A percentile compares a stretch with the other conserved stretches of the same genome.
Evolutionary conservation across 148 eudicot species (phyloP).

Genomic region (Oxyria digyna): DNA sequence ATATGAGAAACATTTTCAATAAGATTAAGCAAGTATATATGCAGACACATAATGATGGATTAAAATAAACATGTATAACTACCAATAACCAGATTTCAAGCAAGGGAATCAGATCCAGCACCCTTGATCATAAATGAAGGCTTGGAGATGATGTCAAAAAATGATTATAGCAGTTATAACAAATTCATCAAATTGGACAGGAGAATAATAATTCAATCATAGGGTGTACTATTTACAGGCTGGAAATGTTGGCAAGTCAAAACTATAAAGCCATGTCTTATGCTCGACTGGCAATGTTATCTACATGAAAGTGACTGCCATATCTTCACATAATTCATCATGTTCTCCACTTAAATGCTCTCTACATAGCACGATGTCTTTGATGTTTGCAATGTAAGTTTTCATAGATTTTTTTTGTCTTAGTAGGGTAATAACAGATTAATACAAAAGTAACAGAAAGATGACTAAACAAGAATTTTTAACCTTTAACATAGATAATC

Average conservation of each 20-base stretch:
- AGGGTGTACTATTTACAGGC: slow-evolving; percentile 9
- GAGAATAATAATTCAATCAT: background rate
- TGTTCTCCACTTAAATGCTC: slow-evolving; percentile 4
- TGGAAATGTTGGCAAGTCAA: slow-evolving; percentile 12
- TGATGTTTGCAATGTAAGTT: background rate
- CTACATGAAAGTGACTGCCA: slow-evolving; percentile 13
- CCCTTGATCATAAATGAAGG: background rate
- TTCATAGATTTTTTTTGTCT: background rate
- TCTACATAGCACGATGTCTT: background rate
- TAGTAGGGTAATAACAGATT: slow-evolving; percentile 2
- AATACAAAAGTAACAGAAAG: too few relatives aligned
- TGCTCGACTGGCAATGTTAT: slow-evolving; percentile 10
- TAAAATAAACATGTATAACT: background rate
- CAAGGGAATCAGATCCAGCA: background rate
- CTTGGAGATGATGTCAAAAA: background rate
- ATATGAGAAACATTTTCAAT: background rate
- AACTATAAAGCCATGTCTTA: background rate
- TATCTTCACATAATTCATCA: slow-evolving; percentile 7
- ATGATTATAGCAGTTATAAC: background rate
- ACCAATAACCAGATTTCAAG: background rate
- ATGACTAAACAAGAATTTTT: too few relatives aligned
- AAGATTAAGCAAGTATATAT: background rate
- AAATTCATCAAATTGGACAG: too few relatives aligned
- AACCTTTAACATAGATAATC: background rate
- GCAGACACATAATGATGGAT: background rate